phyloP scores from a whole-genome alignment of 164 flowering plant genomes.

The Cinnamomum chago region DNA sequence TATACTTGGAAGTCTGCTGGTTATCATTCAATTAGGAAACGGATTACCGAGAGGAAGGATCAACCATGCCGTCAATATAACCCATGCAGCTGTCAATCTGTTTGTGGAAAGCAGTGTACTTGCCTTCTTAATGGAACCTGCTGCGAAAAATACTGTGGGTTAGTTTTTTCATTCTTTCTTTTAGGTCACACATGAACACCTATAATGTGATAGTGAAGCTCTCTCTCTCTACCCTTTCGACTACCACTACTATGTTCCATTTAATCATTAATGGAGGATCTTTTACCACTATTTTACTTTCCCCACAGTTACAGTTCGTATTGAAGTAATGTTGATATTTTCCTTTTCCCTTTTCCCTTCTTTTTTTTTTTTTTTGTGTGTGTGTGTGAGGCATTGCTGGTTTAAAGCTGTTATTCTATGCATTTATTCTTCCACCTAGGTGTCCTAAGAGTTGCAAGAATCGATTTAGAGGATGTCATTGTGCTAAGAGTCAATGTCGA shows the following conservation, averaged over 20 bases:
- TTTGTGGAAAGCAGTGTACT: conserved; percentile 90
- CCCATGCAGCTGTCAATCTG: conserved; percentile 88
- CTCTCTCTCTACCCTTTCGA: neutral
- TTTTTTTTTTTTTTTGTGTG: neutral
- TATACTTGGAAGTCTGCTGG: conserved; percentile 96
- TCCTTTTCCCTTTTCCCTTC: too few species aligned
- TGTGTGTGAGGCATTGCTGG: neutral
- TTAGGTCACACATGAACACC: neutral
- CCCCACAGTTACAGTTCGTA: too few species aligned
- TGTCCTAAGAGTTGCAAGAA: conserved; percentile 97
- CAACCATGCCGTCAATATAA: conserved; percentile 93
- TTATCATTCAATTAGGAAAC: conserved; percentile 84
- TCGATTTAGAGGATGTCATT: conserved; percentile 97
- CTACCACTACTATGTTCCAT: neutral
- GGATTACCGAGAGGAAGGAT: conserved; percentile 89
- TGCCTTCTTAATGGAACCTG: conserved; percentile 89
- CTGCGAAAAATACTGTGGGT: conserved; percentile 99
- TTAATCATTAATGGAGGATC: neutral
- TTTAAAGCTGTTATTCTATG: neutral
- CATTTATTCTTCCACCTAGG: conserved; percentile 24
- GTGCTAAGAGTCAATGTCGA: conserved; percentile 99
- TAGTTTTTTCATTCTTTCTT: conserved; percentile 18
- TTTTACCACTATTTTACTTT: neutral
- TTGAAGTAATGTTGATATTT: too few species aligned
- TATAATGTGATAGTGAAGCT: neutral